Evolutionary conservation across 164 flowering plant species (phyloP), one percentile per base, ranked within the genome.

Genomic region (Magnolia kwangsiensis): DNA sequence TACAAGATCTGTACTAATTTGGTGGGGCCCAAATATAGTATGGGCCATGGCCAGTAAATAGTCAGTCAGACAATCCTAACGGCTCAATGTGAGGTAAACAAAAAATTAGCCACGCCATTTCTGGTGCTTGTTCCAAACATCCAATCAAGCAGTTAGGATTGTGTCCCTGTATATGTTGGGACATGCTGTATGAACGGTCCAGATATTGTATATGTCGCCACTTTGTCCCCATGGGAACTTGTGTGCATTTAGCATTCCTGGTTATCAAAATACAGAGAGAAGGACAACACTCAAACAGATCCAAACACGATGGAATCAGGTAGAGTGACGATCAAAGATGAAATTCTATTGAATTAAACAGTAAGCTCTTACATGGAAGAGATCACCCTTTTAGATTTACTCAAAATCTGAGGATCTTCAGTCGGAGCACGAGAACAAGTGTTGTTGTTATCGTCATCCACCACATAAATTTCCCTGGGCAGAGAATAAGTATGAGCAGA

Each of bases 351-450:
- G 31, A 77, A 58, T 16, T 16, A 77, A 31, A 37, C 67, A 68
- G 70, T 1, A 69, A 69, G 51, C 31, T 76, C 90, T 83, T 74
- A 91, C 97, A 90, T 86, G 68, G 87, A 83, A 77, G 51, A 78
- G 49, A 58, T 70, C 37, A 67, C 83, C 65, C 20, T 68, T 50
- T 67, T 81, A 50, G 82, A 64, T 69, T 83, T 77, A 16, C 20
- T 55, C 21, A 72, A 77, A 71, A 51, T 76, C 13, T 63, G 75
- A 68, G 73, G 70, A 71, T 80, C 77, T 75, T 83, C 79, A 50
- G 69, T 66, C 72, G 80, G 76, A 72, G 81, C n/a, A n/a, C 63
- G 81, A 76, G 76, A 29, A 63, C 77, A 11, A 71, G 68, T 71
- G 74, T 82, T 23, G 71, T 51, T 74, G 13, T 71, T 72, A 50